Percentiles rank a stretch among this genome's conserved stretches.
Conservation (phyloP, 2,329 filamentous ascomycete species). For the Hypoxylon sp. region DNA sequence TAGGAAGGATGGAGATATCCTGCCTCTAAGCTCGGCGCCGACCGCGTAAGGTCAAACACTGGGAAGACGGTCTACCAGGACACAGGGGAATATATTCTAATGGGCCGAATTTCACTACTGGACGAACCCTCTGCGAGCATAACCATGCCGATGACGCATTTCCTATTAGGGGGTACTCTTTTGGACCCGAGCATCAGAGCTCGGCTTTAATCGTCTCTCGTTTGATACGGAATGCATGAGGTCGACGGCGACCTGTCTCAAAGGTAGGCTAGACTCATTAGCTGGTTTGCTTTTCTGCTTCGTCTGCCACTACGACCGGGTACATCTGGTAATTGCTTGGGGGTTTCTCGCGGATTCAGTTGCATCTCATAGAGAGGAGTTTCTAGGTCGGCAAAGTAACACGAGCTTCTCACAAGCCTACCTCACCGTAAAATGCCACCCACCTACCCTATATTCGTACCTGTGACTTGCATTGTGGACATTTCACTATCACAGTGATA, state of each 20-base stretch:
- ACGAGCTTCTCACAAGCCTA: constrained; percentile 47
- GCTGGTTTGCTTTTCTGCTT: constrained; percentile 37
- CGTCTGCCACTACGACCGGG: constrained; percentile 34
- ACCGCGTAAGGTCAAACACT: constrained; percentile 11
- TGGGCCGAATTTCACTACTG: constrained; percentile 27
- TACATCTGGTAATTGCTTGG: constrained; percentile 43
- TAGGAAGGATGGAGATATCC: constrained; percentile 16
- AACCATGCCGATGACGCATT: constrained; percentile 31
- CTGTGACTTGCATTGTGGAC: constrained; percentile 41
- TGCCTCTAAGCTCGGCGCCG: constrained; percentile 9
- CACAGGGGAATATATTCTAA: constrained; percentile 19
- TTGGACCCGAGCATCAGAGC: constrained; percentile 26
- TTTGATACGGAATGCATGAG: constrained; percentile 35
- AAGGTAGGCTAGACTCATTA: constrained; percentile 41
- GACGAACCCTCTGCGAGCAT: constrained; percentile 23
- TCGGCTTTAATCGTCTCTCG: constrained; percentile 38
- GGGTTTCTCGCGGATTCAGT: constrained; percentile 42
- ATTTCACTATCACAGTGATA: constrained; percentile 22
- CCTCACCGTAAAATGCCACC: constrained; percentile 46
- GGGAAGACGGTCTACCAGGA: constrained; percentile 29
- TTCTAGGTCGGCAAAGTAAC: constrained; percentile 46
- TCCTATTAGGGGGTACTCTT: constrained; percentile 36
- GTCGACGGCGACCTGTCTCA: constrained; percentile 28
- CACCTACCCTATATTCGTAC: constrained; percentile 40
- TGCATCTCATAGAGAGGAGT: constrained; percentile 44